Base-by-base conservation (phyloP, 2,329 filamentous ascomycete genomes). In the Aspergillus sp. region DNA sequence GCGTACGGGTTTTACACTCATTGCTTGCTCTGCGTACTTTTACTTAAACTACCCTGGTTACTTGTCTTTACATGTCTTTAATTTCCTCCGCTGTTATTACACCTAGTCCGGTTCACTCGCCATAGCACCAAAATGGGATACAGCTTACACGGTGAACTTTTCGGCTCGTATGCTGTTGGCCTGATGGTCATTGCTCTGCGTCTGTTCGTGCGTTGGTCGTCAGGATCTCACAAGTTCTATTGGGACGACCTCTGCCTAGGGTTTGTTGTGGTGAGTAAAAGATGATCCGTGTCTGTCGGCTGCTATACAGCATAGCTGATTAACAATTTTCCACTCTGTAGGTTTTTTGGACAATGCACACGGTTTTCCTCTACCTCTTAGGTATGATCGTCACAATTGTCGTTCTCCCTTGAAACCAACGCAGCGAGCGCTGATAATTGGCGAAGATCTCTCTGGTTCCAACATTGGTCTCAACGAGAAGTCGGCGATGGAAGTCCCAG, bases 331-430 rank as follows among this genome's bases (percentile, higher is more conserved):
- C 25, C 25, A 9, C 7, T 41, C 17, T 41, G 12, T 37, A 54
- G 52, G 15, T 56, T 10, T 55, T 49, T 32, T 56, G 54, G 54
- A 56, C 52, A 3, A 41, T 57, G 10, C 47, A 50, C 23, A 51
- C 51, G 2, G 49, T 53, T 7, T 49, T 47, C 32, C 43, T 57
- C 9, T 52, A 57, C 35, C 44, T 52, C 25, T 53, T 42, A 15
- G 41, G 53, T 57, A 47, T 33, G 13, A 12, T 17, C 4, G 13
- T 1, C 13, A 17, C 1, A 17, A 9, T 9, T 35, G 15, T 35
- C 33, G 7, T 4, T 35, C 30, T 13, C 7, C 33, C 7, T 3
- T 4, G 5, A 12, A 30, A 5, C 10, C 4, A 30, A 30, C 9
- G 4, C 7, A 9, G 1, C 1, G n/a, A 35, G 13, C 13, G 33